These are phyloP conservation scores for Meira nashicola DNA, from an alignment of 1,284 basidiomycete species.

Conservation along the genomic window DNA sequence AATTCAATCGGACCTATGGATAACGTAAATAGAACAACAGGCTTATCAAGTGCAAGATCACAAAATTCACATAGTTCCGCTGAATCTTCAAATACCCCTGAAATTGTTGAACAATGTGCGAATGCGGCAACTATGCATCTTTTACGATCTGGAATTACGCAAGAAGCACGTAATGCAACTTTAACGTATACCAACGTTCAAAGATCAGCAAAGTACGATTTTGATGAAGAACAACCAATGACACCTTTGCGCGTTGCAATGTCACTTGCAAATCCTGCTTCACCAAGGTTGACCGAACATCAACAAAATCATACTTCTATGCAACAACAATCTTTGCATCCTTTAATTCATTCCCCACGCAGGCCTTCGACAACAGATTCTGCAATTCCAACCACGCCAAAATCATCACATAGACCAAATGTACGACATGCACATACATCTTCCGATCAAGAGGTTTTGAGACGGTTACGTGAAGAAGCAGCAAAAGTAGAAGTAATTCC, in stretches of 20 bases:
- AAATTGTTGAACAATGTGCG: not conserved
- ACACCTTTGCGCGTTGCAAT: not conserved
- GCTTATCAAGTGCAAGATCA: not conserved
- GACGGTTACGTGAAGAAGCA: not conserved
- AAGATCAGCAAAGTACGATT: not conserved
- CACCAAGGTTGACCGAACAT: not conserved
- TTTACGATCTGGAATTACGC: slow-evolving; percentile 11
- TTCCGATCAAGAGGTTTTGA: slow-evolving; percentile 5
- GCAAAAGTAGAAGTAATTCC: slow-evolving; percentile 12
- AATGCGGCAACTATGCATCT: not conserved
- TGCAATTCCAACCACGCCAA: not conserved
- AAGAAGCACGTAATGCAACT: slow-evolving; percentile 15
- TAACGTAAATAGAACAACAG: not conserved
- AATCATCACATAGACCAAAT: not conserved
- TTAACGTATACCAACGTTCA: not conserved
- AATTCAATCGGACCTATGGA: not conserved
- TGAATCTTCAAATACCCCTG: slow-evolving; percentile 6
- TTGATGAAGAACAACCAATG: too few relatives aligned
- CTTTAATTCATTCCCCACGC: not conserved
- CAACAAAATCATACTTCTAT: not conserved
- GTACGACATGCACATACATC: slow-evolving; percentile 2
- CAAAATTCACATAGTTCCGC: not conserved
- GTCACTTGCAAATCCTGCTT: not conserved
- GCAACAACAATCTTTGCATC: not conserved
- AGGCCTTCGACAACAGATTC: not conserved